Conservation (phyloP, 2,329 filamentous ascomycete species). For the Hyphodiscus sp. region DNA sequence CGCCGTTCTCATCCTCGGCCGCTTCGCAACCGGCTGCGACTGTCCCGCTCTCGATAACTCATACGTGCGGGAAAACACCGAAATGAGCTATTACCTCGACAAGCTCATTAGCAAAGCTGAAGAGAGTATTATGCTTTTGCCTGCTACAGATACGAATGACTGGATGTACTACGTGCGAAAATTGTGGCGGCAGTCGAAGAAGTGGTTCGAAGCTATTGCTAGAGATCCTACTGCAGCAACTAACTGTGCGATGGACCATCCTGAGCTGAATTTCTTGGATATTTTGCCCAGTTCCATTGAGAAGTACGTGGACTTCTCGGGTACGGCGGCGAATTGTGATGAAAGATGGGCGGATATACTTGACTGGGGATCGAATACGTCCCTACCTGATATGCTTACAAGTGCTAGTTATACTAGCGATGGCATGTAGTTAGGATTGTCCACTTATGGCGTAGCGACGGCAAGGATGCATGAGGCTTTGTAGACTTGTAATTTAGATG, state of each 20-base stretch:
- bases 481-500: no score
- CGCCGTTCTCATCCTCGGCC: conserved; percentile 15
- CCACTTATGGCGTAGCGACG: no score
- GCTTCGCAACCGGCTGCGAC: conserved; percentile 9
- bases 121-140: background rate
- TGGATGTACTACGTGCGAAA: background rate
- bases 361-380: no score
- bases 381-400: no score
- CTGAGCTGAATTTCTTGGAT: conserved; percentile 7
- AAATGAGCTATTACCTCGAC: conserved; percentile 16
- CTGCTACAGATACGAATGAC: background rate
- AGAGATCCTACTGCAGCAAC: background rate
- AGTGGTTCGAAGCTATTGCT: background rate
- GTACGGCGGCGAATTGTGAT: background rate
- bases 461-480: no score
- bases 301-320: conserved; percentile 10
- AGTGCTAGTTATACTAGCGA: no score
- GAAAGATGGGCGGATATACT: background rate
- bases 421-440: no score
- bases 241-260: conserved; percentile 18
- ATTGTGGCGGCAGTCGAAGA: background rate
- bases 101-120: conserved; percentile 7
- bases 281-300: conserved; percentile 9
- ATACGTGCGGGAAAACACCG: conserved; percentile 7
- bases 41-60: conserved; percentile 6